Evolutionary conservation across 768 basidiomycete species (phyloP).

Genomic region (Rhizopogon rudus): DNA sequence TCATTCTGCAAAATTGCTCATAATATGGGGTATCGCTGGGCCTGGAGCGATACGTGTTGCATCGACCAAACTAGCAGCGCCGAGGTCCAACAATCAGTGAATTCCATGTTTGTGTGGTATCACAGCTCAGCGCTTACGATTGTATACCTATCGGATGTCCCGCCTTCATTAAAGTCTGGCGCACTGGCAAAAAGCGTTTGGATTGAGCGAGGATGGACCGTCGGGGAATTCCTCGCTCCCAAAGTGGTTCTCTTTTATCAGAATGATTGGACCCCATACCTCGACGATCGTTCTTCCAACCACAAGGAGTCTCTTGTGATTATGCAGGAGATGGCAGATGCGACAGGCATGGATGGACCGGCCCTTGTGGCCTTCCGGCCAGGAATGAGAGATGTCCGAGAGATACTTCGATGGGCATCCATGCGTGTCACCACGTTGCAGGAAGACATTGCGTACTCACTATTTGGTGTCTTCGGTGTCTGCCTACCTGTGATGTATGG

Average conservation of each 20-base stretch:
- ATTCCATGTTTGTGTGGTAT: conserved; percentile 3
- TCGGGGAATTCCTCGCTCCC: not conserved
- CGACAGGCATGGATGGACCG: not conserved
- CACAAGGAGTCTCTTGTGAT: not conserved
- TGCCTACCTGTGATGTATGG: not conserved
- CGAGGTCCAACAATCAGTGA: conserved; percentile 3
- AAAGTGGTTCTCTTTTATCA: not conserved
- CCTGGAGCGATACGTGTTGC: conserved; percentile 10
- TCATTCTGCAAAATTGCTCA: not conserved
- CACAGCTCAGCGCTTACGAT: not conserved
- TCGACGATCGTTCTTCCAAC: not conserved
- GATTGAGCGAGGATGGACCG: conserved; percentile 1
- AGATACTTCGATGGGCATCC: not conserved
- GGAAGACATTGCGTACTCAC: conserved; percentile 3
- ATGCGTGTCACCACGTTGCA: not conserved
- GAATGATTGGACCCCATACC: not conserved
- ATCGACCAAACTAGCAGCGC: conserved; percentile 8
- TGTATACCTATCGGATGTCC: not conserved
- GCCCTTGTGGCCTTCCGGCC: not conserved
- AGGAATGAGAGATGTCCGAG: not conserved
- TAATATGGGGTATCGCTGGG: not conserved
- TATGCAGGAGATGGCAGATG: not conserved
- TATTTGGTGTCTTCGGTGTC: not conserved
- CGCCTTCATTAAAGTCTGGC: not conserved
- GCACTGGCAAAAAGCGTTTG: not conserved